Evolutionary conservation across 371 early-diverging fungal species (phyloP), one percentile per base, ranked within the genome.

Genomic region (Mortierella sp.): DNA sequence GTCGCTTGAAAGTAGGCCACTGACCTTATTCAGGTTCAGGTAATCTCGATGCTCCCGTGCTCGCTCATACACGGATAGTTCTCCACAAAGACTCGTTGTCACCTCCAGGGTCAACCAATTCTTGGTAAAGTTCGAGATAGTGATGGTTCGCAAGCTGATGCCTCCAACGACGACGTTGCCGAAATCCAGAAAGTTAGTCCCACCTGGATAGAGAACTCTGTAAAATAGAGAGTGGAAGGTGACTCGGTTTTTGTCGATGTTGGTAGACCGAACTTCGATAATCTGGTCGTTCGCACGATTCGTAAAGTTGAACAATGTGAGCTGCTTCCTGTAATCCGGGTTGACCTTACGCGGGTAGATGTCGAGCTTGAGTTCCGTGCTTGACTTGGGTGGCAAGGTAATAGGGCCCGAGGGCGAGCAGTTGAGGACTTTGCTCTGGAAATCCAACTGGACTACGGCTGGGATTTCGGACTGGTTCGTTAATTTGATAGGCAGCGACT

Each of bases 331-430:
- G 87, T 99, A 99, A 69, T 98, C 97, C 2, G 98, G 96, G 80
- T 99, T 99, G 46, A 98, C 95, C 87, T 98, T 98, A n/a, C 99
- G 95, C 3, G 99, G 99, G 84, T 97, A 98, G 61, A 99, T 94
- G 83, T 98, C 98, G 28, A 99, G 88, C 79, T 96, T 97, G 44
- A 98, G 92, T 59, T 96, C 95, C 19, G 94, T 91, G n/a, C 95
- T 91, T 51, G 95, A 94, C 72, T 93, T 92, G 26, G 99, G 97
- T 14, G 95, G 95, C 46, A 99, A 97, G 13, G 90, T 85, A 28
- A 98, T 91, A 71, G 96, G 95, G 28, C 94, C 95, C n/a, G 84
- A 69, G 8, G 94, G 92, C 43, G 90, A 87, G 80, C 98, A 96
- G 81, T 95, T 96, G 54, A 99, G 91, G 11, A 99, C 98, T 84